Evolutionary conservation across 2,329 filamentous ascomycete genomes (phyloP).

Genomic region (Cladosporium sp.): DNA sequence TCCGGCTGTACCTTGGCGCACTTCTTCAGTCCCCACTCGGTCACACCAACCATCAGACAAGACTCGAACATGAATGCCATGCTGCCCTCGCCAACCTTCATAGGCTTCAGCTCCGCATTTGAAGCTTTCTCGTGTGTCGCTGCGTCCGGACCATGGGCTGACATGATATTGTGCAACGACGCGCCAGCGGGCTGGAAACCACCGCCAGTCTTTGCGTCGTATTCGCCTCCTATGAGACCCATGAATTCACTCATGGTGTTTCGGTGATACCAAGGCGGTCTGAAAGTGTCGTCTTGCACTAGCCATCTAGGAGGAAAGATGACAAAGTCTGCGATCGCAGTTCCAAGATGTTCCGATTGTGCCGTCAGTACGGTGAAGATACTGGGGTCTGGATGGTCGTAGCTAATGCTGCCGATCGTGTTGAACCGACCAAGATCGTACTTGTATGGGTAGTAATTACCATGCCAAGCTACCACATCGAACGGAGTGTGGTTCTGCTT

Average conservation of each 20-base stretch:
- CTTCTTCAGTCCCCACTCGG: constrained; percentile 69
- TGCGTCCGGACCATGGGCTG: constrained; percentile 57
- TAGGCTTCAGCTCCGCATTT: constrained; percentile 55
- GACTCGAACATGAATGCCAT: constrained; percentile 72
- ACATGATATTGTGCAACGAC: constrained; percentile 51
- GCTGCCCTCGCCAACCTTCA: constrained; percentile 60
- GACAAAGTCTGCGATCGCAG: constrained; percentile 67
- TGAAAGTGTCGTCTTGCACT: constrained; percentile 68
- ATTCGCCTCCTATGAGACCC: constrained; percentile 59
- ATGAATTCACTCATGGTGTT: constrained; percentile 69
- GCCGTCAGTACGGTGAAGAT: constrained; percentile 69
- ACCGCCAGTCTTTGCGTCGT: constrained; percentile 58
- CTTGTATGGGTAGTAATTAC: constrained; percentile 64
- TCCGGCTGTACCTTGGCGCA: constrained; percentile 70
- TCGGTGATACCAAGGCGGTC: constrained; percentile 71
- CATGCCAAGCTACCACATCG: constrained; percentile 72
- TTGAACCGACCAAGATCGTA: constrained; percentile 60
- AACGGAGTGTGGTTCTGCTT: constrained; percentile 67
- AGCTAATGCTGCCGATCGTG: constrained; percentile 57
- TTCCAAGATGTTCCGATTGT: constrained; percentile 55
- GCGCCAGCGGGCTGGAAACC: constrained; percentile 63
- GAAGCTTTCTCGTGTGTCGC: constrained; percentile 58
- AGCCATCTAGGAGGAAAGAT: constrained; percentile 73
- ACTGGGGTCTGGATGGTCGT: constrained; percentile 66
- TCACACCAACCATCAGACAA: constrained; percentile 69